phyloP scores from a whole-genome alignment of 2,329 filamentous ascomycete species.

The Penicillium brevicompactum region DNA sequence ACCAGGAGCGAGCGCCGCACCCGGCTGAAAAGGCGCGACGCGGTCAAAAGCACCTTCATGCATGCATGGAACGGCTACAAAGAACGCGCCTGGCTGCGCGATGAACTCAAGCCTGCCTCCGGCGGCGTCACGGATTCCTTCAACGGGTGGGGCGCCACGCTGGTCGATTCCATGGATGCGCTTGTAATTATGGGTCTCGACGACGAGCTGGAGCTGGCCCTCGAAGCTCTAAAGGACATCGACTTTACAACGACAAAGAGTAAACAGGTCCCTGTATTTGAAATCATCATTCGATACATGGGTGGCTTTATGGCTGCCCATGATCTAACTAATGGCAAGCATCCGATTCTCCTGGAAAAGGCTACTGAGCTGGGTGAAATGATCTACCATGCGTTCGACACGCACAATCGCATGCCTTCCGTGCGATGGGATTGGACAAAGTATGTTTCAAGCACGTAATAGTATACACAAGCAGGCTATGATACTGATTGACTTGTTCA shows the following conservation, averaged over 20 bases:
- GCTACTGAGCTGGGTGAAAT: conserved; percentile 80
- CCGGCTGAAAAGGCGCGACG: conserved; percentile 64
- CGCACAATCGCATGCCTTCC: conserved; percentile 88
- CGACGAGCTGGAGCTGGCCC: conserved; percentile 77
- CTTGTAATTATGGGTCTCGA: conserved; percentile 81
- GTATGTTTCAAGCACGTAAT: conserved; percentile 26
- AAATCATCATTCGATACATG: conserved; percentile 88
- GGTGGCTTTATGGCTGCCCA: conserved; percentile 84
- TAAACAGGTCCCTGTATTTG: conserved; percentile 78
- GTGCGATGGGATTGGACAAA: conserved; percentile 79
- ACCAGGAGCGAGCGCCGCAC: conserved; percentile 59
- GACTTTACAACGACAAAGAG: conserved; percentile 77
- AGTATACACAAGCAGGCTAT: not conserved
- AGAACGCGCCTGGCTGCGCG: conserved; percentile 77
- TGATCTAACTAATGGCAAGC: conserved; percentile 74
- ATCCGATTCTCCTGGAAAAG: conserved; percentile 73
- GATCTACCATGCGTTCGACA: conserved; percentile 82
- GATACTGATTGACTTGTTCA: conserved; percentile 42
- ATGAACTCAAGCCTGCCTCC: conserved; percentile 78
- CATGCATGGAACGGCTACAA: conserved; percentile 84
- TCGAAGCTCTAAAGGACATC: conserved; percentile 68
- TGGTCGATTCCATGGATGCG: conserved; percentile 81
- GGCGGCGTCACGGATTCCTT: conserved; percentile 76
- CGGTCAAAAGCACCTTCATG: conserved; percentile 73
- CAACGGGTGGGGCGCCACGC: conserved; percentile 84